Evolutionary conservation across 2,329 filamentous ascomycete species (phyloP).

Genomic region (Nannizzia gypsea): DNA sequence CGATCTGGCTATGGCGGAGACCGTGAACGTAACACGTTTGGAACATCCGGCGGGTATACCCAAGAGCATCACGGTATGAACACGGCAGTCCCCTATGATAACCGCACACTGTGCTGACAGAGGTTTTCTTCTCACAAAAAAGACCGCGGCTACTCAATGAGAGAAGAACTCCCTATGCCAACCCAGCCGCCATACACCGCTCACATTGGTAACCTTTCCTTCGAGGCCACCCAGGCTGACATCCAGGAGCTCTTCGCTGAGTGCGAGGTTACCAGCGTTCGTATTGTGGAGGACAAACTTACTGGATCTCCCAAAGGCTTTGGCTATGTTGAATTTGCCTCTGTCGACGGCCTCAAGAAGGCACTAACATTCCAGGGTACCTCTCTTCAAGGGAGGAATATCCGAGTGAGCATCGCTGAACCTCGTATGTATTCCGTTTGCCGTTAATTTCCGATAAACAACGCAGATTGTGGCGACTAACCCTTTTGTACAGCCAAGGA

Average conservation of each 20-base stretch:
- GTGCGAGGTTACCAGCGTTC: constrained; percentile 79
- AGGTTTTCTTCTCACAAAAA: neutral
- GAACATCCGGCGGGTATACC: neutral
- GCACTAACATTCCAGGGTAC: constrained; percentile 72
- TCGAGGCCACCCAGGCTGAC: constrained; percentile 75
- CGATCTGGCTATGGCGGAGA: constrained; percentile 39
- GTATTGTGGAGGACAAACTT: constrained; percentile 93
- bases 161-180: constrained; percentile 71
- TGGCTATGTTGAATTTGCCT: constrained; percentile 89
- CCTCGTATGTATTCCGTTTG: constrained; percentile 61
- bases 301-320: constrained; percentile 94
- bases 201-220: constrained; percentile 91
- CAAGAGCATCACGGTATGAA: neutral
- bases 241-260: constrained; percentile 75
- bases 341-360: constrained; percentile 79
- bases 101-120: constrained; percentile 4
- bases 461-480: neutral
- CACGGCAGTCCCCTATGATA: neutral
- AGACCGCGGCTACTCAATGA: constrained; percentile 28
- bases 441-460: constrained; percentile 1
- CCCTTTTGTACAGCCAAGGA: constrained; percentile 63
- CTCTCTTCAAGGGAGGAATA: constrained; percentile 74
- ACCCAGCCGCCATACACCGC: constrained; percentile 90
- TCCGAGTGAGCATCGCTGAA: constrained; percentile 91
- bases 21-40: constrained; percentile 29